A percentile compares a stretch with the other conserved stretches of the same genome.
These are phyloP conservation scores for Perilla frutescens DNA, from an alignment of 257 asterid genomes.

Conservation along the genomic window DNA sequence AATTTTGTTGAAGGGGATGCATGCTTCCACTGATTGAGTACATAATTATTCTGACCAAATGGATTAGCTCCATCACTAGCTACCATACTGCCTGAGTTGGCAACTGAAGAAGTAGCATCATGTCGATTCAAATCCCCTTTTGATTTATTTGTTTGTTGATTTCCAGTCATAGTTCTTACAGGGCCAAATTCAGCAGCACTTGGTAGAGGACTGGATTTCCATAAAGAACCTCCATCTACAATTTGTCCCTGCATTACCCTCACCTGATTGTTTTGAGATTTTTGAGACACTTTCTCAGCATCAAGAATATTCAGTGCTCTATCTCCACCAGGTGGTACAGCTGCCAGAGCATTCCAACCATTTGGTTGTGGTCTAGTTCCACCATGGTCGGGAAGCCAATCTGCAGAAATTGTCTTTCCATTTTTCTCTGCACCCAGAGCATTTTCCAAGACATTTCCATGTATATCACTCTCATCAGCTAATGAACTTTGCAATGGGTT, in stretches of 20 bases:
- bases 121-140: conserved; percentile 50
- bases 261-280: conserved; percentile 48
- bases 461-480: conserved; percentile 6
- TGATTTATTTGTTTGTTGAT: conserved; percentile 43
- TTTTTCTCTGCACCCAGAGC: conserved; percentile 49
- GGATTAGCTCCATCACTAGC: conserved; percentile 54
- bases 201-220: conserved; percentile 59
- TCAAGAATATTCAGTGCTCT: conserved; percentile 39
- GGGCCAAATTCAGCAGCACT: conserved; percentile 51
- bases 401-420: conserved; percentile 39
- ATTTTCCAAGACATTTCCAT: conserved; percentile 49
- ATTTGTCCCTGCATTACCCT: conserved; percentile 55
- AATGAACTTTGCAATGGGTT: conserved; percentile 1
- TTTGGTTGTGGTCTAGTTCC: conserved; percentile 54
- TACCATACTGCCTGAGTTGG: conserved; percentile 45
- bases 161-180: conserved; percentile 49
- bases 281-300: conserved; percentile 49
- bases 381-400: conserved; percentile 49
- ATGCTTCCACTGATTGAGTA: conserved; percentile 67
- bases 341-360: conserved; percentile 62
- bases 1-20: conserved; percentile 47
- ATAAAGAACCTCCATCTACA: conserved; percentile 45
- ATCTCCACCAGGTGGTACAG: conserved; percentile 57
- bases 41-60: conserved; percentile 49
- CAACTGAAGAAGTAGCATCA: conserved; percentile 39